Base-by-base conservation (phyloP, 305 asterid species). In the Solanum aculeatissimum region DNA sequence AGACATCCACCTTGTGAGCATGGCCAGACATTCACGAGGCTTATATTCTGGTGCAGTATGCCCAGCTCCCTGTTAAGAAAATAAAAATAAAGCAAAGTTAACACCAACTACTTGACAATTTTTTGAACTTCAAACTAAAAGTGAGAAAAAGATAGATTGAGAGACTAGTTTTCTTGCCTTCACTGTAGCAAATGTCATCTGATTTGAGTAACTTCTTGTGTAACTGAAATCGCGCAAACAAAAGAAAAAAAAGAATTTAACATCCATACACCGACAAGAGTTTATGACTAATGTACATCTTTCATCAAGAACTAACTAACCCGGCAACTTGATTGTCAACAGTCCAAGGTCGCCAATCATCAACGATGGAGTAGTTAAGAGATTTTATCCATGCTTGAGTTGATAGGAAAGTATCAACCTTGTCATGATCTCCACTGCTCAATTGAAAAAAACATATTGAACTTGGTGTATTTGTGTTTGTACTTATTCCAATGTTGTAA, bases 21-120 rank as follows among this genome's bases (percentile, higher is more conserved):
- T 79, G 14, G 84, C 71, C 47, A 77, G 14, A 85, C 87, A 85
- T 85, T 85, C 84, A 47, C 57, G 38, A 29, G 45, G 72, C 55
- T 21, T 85, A 74, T 85, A 79, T 14, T 69, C 77, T 32, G 81
- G 87, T 62, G 87, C 84, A n/a, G 87, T 85, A 55, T 85, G 87
- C 18, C 87, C 84, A 65, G 80, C 87, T 62, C 87, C 84, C 84
- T 84, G 54, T 79, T 18, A 72, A 27, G 3, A 7, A 62, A 32
- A 66, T 7, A 3, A 60, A 49, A 78, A 62, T n/a, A 14, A 43
- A 7, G 0, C n/a, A 71, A 72, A 13, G 23, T 45, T 1, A 72
- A 45, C 80, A 21, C 14, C 23, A 23, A 23, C 2, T 43, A 6
- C 38, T 42, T 35, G 1, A 55, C 14, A 57, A 25, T 25, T 14